These are phyloP conservation scores for Glycine tomentella DNA, from an alignment of 306 rosid genomes.

Conservation along the genomic window DNA sequence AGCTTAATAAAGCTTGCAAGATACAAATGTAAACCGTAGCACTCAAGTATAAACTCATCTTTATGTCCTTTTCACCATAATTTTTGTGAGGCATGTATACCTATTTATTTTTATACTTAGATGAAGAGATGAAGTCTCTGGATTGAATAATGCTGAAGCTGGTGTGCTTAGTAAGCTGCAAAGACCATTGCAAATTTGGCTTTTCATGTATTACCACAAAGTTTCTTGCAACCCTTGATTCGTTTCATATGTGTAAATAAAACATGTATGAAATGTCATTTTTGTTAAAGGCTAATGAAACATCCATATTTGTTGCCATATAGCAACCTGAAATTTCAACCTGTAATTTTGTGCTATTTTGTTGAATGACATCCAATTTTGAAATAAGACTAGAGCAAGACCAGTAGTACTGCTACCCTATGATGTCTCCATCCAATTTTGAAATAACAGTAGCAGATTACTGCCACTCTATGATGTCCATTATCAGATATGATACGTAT, in stretches of 20 bases:
- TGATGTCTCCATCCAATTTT: neutral
- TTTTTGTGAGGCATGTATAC: constrained; percentile 1
- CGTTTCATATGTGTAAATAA: neutral
- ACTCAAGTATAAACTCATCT: constrained; percentile 17
- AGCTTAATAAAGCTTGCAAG: constrained; percentile 44
- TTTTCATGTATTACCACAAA: neutral
- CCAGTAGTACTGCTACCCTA: neutral
- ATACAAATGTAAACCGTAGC: constrained; percentile 9
- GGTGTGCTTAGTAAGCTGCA: neutral
- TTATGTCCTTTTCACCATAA: constrained; percentile 13
- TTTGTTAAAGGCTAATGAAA: neutral
- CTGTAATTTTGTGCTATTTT: constrained; percentile 1
- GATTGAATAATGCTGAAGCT: neutral
- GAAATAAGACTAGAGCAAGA: neutral
- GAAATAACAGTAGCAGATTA: constrained; percentile 10
- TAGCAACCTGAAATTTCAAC: constrained; percentile 30
- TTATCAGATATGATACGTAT: neutral
- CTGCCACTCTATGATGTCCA: neutral
- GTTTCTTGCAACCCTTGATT: constrained; percentile 13
- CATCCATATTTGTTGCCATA: constrained; percentile 12
- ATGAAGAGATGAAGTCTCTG: neutral
- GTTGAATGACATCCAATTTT: constrained; percentile 15
- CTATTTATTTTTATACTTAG: neutral
- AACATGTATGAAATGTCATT: neutral
- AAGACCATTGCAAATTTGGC: neutral